A percentile compares a stretch with the other conserved stretches of the same genome.
Evolutionary conservation across 2,329 filamentous ascomycete genomes (phyloP).

Genomic region (Lachnellula subtilissima): DNA sequence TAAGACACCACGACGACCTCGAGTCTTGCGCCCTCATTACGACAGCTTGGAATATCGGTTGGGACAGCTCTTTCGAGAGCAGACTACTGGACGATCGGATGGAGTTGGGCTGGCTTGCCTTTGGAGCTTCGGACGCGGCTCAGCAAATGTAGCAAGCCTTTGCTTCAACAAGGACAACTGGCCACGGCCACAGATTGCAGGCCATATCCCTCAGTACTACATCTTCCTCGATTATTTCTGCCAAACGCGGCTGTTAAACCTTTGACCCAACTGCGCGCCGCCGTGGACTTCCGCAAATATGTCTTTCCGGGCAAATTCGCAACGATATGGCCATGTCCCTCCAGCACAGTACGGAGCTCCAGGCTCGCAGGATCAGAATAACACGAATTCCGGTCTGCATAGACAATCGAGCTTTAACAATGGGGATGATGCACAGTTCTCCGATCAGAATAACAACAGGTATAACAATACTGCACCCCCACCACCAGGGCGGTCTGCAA

Average conservation of each 20-base stretch:
- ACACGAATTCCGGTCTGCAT: constrained; percentile 33
- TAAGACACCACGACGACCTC: background rate
- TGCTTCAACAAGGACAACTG: constrained; percentile 11
- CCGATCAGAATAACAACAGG: constrained; percentile 33
- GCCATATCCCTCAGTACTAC: constrained; percentile 5
- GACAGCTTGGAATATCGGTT: background rate
- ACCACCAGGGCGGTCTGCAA: constrained; percentile 21
- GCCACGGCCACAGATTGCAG: constrained; percentile 18
- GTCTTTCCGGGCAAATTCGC: constrained; percentile 57
- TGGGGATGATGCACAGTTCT: constrained; percentile 64
- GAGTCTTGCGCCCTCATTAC: background rate
- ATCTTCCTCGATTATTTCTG: constrained; percentile 3
- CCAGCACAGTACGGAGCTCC: constrained; percentile 55
- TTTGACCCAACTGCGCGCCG: constrained; percentile 9
- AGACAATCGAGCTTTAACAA: constrained; percentile 70
- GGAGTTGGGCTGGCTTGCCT: constrained; percentile 11
- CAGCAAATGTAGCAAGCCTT: constrained; percentile 20
- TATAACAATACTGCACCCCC: constrained; percentile 29
- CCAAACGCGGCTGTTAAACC: background rate
- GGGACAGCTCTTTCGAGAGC: constrained; percentile 8
- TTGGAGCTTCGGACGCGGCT: constrained; percentile 14
- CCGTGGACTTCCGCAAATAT: constrained; percentile 35
- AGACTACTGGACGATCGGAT: constrained; percentile 14
- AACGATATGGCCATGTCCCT: constrained; percentile 62
- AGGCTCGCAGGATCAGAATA: constrained; percentile 36